Percentiles rank a stretch among this genome's conserved stretches.
These are phyloP conservation scores for Agaricus bisporus DNA, from an alignment of 768 basidiomycete genomes.

Conservation along the genomic window DNA sequence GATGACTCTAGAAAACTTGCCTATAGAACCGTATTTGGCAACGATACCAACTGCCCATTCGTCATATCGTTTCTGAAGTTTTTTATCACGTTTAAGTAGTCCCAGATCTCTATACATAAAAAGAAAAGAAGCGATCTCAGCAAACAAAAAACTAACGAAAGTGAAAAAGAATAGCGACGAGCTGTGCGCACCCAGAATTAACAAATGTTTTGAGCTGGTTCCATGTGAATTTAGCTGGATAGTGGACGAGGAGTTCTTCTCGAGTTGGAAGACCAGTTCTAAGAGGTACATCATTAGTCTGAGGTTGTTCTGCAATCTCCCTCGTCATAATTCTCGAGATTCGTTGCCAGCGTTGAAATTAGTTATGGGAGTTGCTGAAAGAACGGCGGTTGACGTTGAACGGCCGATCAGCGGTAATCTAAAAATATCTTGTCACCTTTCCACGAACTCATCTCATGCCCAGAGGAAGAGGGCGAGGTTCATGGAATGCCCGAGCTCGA, in stretches of 20 bases:
- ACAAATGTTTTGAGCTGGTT: constrained; percentile 68
- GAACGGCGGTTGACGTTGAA: too few relatives aligned
- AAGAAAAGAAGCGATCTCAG: background rate
- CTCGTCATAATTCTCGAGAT: background rate
- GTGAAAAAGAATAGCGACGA: background rate
- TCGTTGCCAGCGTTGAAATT: too few relatives aligned
- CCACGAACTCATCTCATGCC: too few relatives aligned
- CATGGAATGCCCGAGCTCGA: background rate
- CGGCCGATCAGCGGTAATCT: too few relatives aligned
- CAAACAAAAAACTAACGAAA: too few relatives aligned
- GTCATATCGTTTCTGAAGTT: constrained; percentile 63
- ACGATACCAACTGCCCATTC: constrained; percentile 51
- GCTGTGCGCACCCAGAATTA: constrained; percentile 59
- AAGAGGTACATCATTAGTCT: constrained; percentile 27
- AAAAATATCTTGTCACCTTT: too few relatives aligned
- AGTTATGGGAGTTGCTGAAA: too few relatives aligned
- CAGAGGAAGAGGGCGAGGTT: background rate
- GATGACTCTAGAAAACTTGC: constrained; percentile 37
- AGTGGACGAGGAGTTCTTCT: constrained; percentile 60
- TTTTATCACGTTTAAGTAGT: constrained; percentile 66
- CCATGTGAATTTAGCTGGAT: constrained; percentile 77
- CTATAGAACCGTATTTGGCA: constrained; percentile 56
- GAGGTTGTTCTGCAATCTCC: constrained; percentile 7
- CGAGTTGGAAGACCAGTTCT: constrained; percentile 60
- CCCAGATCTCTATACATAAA: constrained; percentile 61